A percentile compares a stretch with the other conserved stretches of the same genome.
phyloP scores from a whole-genome alignment of 495 filamentous ascomycete species.

The Penicillium verhagenii region DNA sequence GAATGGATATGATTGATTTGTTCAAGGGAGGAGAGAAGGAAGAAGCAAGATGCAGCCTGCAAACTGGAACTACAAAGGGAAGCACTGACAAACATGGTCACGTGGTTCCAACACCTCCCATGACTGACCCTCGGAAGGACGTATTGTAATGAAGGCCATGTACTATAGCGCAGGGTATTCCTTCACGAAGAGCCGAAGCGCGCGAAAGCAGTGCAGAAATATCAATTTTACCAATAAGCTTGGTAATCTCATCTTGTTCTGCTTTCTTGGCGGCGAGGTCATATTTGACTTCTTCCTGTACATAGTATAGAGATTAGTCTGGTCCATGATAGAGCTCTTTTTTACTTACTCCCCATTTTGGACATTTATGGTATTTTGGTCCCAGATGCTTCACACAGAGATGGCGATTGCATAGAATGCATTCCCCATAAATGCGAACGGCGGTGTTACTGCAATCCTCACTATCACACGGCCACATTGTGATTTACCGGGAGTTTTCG shows the following conservation, averaged over 20 bases:
- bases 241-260: constrained; percentile 24
- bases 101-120: no score
- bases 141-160: no score
- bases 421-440: constrained; percentile 31
- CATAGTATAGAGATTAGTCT: not conserved
- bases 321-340: not conserved
- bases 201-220: constrained; percentile 20
- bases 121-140: no score
- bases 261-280: constrained; percentile 21
- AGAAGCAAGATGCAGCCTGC: no score
- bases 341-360: constrained; percentile 33
- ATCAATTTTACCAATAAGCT: constrained; percentile 28
- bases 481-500: no score
- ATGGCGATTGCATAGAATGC: constrained; percentile 32
- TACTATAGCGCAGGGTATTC: no score
- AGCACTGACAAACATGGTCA: no score
- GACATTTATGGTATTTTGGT: constrained; percentile 27
- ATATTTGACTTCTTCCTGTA: constrained; percentile 27
- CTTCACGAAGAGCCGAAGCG: constrained; percentile 19
- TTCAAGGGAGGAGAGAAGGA: no score
- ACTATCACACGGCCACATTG: constrained; percentile 34
- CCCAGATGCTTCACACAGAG: constrained; percentile 30
- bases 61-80: no score
- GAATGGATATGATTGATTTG: no score
- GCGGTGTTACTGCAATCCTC: constrained; percentile 22